Percentiles rank a stretch among this genome's conserved stretches.
phyloP scores from a whole-genome alignment of 768 basidiomycete genomes.

The Macrolepiota fuliginosa region DNA sequence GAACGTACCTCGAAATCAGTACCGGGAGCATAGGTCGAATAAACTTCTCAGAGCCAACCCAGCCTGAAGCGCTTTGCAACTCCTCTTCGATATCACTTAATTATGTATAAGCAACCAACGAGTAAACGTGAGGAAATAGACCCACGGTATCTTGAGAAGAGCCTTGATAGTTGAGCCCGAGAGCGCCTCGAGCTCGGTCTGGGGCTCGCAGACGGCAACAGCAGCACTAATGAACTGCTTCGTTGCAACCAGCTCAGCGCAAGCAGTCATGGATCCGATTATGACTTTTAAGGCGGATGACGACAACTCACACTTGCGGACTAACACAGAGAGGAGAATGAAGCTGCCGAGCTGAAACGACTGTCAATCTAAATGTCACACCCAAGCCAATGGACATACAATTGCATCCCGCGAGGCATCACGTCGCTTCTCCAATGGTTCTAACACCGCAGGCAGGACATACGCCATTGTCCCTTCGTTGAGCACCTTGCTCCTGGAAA shows the following conservation, averaged over 20 bases:
- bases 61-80: conserved; percentile 38
- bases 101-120: background rate
- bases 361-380: background rate
- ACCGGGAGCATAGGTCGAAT: conserved; percentile 48
- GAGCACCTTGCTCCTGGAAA: conserved; percentile 53
- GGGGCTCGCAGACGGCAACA: conserved; percentile 62
- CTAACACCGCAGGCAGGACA: conserved; percentile 61
- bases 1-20: conserved; percentile 33
- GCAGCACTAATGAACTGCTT: conserved; percentile 65
- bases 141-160: conserved; percentile 51
- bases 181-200: conserved; percentile 52
- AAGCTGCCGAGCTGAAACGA: conserved; percentile 63
- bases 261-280: conserved; percentile 48
- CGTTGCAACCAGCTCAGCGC: conserved; percentile 45
- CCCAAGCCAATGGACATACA: conserved; percentile 33
- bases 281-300: conserved; percentile 59
- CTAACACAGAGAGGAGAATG: conserved; percentile 67
- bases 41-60: conserved; percentile 56
- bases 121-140: conserved; percentile 9
- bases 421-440: conserved; percentile 46
- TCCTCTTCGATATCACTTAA: conserved; percentile 47
- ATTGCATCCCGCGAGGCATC: conserved; percentile 49
- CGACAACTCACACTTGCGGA: conserved; percentile 61
- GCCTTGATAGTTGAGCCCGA: conserved; percentile 36
- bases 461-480: conserved; percentile 68